Evolutionary conservation across 208 protist genomes (phyloP).

Genomic region (Leishmania gerbilli): DNA sequence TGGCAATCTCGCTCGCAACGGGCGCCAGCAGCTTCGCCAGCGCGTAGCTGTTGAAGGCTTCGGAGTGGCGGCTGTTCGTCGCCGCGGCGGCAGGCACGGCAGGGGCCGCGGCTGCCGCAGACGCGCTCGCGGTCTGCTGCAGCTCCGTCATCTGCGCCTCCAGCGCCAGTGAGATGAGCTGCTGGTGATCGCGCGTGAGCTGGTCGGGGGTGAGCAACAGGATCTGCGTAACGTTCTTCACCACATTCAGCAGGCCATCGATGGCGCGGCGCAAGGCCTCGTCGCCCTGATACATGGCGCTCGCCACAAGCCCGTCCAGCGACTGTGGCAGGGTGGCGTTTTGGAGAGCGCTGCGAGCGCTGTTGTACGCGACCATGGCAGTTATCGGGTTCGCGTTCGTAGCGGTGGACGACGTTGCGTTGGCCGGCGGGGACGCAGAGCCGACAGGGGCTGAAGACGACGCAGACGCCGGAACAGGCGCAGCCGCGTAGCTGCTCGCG

Average conservation of each 20-base stretch:
- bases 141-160: constrained; percentile 93
- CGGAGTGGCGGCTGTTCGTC: constrained; percentile 15
- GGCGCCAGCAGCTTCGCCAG: constrained; percentile 54
- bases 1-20: constrained; percentile 64
- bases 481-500: constrained; percentile 7
- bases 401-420: constrained; percentile 16
- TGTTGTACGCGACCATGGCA: constrained; percentile 25
- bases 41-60: constrained; percentile 74
- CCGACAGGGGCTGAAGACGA: not conserved
- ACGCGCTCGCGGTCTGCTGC: constrained; percentile 30
- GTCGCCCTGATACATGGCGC: constrained; percentile 65
- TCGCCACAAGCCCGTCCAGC: constrained; percentile 68
- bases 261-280: constrained; percentile 55
- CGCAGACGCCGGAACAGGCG: constrained; percentile 1
- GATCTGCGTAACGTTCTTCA: constrained; percentile 78
- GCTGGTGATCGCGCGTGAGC: constrained; percentile 71
- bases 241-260: constrained; percentile 57
- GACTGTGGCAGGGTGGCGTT: constrained; percentile 75
- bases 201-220: constrained; percentile 69
- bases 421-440: not conserved
- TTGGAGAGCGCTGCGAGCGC: constrained; percentile 51
- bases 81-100: not conserved
- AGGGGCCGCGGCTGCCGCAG: not conserved
- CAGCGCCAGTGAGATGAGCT: constrained; percentile 77
- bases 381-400: constrained; percentile 27